Base-by-base conservation (phyloP, 2,329 filamentous ascomycete genomes). In the Tolypocladium guangdongense region DNA sequence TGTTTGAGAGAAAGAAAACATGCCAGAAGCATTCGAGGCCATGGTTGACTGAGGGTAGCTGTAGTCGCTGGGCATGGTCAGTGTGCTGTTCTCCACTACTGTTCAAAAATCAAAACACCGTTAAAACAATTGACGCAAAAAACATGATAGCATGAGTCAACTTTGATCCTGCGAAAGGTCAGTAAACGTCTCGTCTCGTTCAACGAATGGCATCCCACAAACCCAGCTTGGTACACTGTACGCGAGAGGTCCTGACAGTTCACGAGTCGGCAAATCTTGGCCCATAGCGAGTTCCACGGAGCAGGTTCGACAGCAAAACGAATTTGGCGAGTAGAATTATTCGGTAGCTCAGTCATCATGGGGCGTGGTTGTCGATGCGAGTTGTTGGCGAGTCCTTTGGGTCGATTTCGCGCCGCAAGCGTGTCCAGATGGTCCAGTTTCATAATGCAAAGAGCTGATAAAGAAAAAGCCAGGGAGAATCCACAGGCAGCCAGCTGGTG, bases 1-100 rank as follows among this genome's bases (percentile, higher is more conserved):
- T 76, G 78, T 77, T 66, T 80, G 78, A 75, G 75, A 74, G 69
- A 77, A 80, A 71, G 77, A 73, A 76, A 80, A 79, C 67, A 79
- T 74, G 67, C 75, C 75, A 60, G 70, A 69, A 54, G 74, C 64
- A 68, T 65, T 71, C 63, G 75, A 68, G 63, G 75, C 66, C 71
- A 81, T 71, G 57, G 74, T 70, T 66, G 74, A 71, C 64, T 77
- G 77, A 56, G 74, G 71, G 64, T 74, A 77, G 72, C 78, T 82
- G 68, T 76, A 80, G 57, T 80, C 76, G 75, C 78, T 80, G 72
- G 59, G 63, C 65, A 63, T 66, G 71, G 77, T 82, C 76, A 82
- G 78, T 82, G 70, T 77, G 65, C 73, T 74, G 70, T 78, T 71
- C 71, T 70, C 72, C 71, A 75, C 71, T 70, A 64, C 60, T 48